These are phyloP conservation scores for Sugiyamaella neomexicana DNA, from an alignment of 1,139 yeast genomes.

Conservation along the genomic window DNA sequence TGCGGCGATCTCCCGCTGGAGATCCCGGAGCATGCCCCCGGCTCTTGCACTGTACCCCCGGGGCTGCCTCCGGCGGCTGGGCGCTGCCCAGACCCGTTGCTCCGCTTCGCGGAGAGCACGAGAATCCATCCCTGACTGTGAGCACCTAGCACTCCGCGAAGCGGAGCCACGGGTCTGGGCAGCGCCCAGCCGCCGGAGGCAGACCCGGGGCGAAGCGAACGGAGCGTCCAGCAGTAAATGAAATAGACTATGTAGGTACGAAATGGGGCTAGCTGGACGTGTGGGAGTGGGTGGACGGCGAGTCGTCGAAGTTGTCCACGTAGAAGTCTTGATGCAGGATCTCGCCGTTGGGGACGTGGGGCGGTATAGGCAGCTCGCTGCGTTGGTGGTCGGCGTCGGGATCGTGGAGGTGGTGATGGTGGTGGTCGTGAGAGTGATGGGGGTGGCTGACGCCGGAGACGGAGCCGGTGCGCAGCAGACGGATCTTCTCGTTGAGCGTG, in stretches of 20 bases:
- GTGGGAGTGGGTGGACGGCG: neutral
- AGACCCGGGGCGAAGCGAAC: neutral
- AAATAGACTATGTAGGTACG: neutral
- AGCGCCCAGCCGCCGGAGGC: conserved; percentile 11
- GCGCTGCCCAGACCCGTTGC: conserved; percentile 6
- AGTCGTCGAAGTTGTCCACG: conserved; percentile 1
- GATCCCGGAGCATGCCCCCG: too few relatives aligned
- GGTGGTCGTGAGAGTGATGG: conserved; percentile 9
- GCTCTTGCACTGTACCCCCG: too few relatives aligned
- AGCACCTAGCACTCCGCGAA: neutral
- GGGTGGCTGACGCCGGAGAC: conserved; percentile 22
- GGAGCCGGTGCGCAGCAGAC: conserved; percentile 35
- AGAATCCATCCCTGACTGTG: neutral
- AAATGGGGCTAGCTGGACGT: neutral
- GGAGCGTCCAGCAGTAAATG: neutral
- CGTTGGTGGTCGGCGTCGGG: neutral
- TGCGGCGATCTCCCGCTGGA: neutral
- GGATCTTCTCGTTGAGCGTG: conserved; percentile 37
- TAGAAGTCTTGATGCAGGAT: conserved; percentile 10
- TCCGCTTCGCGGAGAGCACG: conserved; percentile 3
- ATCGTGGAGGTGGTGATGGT: conserved; percentile 1
- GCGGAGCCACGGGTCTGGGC: conserved; percentile 5
- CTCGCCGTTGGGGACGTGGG: conserved; percentile 3
- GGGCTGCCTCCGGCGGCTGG: too few relatives aligned
- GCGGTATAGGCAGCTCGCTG: neutral